Base-by-base conservation (phyloP, 2,329 filamentous ascomycete genomes). In the Fusarium sp. region DNA sequence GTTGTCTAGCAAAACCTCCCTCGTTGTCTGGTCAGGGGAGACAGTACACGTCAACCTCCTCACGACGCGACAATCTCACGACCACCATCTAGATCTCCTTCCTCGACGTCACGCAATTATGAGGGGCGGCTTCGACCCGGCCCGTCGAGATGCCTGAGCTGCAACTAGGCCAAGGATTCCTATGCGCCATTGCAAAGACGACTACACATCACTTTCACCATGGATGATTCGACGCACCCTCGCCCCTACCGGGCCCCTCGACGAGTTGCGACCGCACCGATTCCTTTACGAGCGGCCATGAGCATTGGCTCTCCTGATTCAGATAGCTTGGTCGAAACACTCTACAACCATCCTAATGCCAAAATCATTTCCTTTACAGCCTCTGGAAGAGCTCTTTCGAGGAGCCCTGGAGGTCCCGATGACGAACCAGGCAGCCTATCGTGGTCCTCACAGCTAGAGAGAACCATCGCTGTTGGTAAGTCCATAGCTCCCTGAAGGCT, bases 401-500 rank as follows among this genome's bases (percentile, higher is more conserved):
- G 84, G 74, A 77, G 82, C 74, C 78, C 82, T 59, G 77, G 82
- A 69, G 76, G 77, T 67, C 41, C 74, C 63, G 64, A 63, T 35
- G 82, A 89, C 68, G 81, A 89, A 66, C 85, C 90, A 27, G 91
- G 92, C 71, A 91, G 91, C 0, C 85, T 97, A 59, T 88, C 93
- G 63, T 96, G 93, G 92, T 89, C 88, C 58, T 93, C 93, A 3
- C 88, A 90, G n/a, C 90, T 93, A 2, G 95, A 97, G 82, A 90
- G 92, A 78, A 96, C 94, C 0, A 92, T 97, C 73, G 95, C 95
- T 68, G 89, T 94, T 69, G 92, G 92, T 94, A 85, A 72, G 88
- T 48, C 33, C 10, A 20, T 13, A 29, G 27, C 27, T 13, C 14
- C 6, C 13, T 20, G 11, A 8, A 27, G n/a, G 20, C 5, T 16